A percentile compares a stretch with the other conserved stretches of the same genome.
These are phyloP conservation scores for Ascochyta lentis DNA, from an alignment of 2,329 filamentous ascomycete genomes.

Conservation along the genomic window DNA sequence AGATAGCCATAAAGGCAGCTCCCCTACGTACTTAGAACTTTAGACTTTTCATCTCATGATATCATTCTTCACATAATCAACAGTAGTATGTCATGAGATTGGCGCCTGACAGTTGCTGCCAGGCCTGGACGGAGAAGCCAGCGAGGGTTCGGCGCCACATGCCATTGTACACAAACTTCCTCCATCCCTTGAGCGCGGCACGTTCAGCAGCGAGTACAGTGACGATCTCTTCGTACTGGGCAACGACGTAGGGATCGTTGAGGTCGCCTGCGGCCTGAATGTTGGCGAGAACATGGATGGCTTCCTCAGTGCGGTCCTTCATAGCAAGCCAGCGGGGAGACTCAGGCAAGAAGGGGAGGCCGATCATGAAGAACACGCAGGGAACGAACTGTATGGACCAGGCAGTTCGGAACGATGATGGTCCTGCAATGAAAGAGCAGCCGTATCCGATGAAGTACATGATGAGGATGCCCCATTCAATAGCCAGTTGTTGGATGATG, in stretches of 20 bases:
- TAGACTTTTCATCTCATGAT: too few relatives aligned
- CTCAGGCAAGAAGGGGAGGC: slow-evolving; percentile 55
- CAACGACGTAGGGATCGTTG: slow-evolving; percentile 57
- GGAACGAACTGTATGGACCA: slow-evolving; percentile 58
- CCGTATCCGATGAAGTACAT: slow-evolving; percentile 58
- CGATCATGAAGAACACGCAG: slow-evolving; percentile 52
- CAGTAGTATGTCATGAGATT: slow-evolving; percentile 45
- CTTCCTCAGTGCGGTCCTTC: slow-evolving; percentile 55
- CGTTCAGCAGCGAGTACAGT: slow-evolving; percentile 52
- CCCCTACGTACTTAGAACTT: too few relatives aligned
- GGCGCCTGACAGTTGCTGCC: slow-evolving; percentile 58
- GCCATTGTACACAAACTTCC: slow-evolving; percentile 57
- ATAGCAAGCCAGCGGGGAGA: slow-evolving; percentile 59
- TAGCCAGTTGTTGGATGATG: slow-evolving; percentile 54
- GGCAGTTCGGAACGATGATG: slow-evolving; percentile 53
- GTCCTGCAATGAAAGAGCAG: slow-evolving; percentile 51
- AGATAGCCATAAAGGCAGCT: too few relatives aligned
- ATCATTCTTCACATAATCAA: too few relatives aligned
- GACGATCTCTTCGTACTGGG: slow-evolving; percentile 58
- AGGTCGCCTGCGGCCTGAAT: slow-evolving; percentile 55
- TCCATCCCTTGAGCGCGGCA: slow-evolving; percentile 48
- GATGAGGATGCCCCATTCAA: slow-evolving; percentile 50
- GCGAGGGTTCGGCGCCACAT: slow-evolving; percentile 67
- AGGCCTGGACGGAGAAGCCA: slow-evolving; percentile 64
- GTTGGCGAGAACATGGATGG: slow-evolving; percentile 52